A percentile compares a stretch with the other conserved stretches of the same genome.
phyloP scores from a whole-genome alignment of 192 early-diverging fungal species.

The Neocallimastix lanati region DNA sequence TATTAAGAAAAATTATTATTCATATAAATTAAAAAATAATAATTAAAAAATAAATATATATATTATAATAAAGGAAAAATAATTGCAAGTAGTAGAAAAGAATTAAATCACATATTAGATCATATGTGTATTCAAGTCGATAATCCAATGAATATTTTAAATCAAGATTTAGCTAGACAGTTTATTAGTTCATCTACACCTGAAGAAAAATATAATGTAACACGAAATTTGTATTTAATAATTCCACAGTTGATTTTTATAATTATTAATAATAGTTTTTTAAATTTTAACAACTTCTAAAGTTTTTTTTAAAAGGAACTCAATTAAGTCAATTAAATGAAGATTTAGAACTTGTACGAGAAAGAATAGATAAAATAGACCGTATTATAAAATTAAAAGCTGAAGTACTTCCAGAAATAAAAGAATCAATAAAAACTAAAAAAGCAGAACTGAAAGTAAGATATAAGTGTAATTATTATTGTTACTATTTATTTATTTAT shows the following conservation, averaged over 20 bases:
- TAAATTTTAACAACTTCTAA: too few species aligned
- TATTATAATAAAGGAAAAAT: conserved; percentile 12
- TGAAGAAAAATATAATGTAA: conserved; percentile 69
- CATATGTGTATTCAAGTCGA: conserved; percentile 79
- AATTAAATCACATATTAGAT: conserved; percentile 64
- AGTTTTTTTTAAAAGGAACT: conserved; percentile 76
- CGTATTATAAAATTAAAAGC: conserved; percentile 15
- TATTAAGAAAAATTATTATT: background rate
- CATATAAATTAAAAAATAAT: too few species aligned
- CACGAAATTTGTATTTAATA: background rate
- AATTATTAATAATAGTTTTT: too few species aligned
- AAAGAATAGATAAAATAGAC: conserved; percentile 28
- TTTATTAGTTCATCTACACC: conserved; percentile 67
- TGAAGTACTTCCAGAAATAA: conserved; percentile 49
- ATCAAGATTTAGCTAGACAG: conserved; percentile 78
- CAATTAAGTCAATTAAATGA: conserved; percentile 55
- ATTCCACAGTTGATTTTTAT: too few species aligned
- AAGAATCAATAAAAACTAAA: conserved; percentile 26
- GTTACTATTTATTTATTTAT: too few species aligned
- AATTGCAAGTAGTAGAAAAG: conserved; percentile 63
- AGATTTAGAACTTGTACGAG: conserved; percentile 48
- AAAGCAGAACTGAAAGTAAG: background rate
- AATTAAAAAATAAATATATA: background rate
- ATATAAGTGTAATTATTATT: too few species aligned
- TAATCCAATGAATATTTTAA: conserved; percentile 85